Evolutionary conservation across 345 rosid genomes (phyloP), one percentile per base, ranked within the genome.

Genomic region (Eucalyptus leucophloia): DNA sequence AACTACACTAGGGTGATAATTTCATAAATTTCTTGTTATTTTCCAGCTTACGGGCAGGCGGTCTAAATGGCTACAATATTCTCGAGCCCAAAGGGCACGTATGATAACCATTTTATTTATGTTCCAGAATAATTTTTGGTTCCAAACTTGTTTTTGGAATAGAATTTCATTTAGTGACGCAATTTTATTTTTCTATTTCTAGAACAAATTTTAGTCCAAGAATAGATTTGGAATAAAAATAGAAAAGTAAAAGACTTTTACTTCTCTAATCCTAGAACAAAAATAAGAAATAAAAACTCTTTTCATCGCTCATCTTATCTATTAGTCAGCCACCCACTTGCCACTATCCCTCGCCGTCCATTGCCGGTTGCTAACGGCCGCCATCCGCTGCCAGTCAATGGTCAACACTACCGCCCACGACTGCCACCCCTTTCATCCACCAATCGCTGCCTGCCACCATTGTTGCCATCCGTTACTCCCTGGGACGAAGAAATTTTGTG

Each of bases 21-120:
- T 67, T 67, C 80, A 16, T 67, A 34, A 32, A 32, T 67, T 67
- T 67, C 80, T 67, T 32, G 42, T 34, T 67, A 67, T 32, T 67
- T 16, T 32, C 24, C 80, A 67, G 80, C 80, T 32, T 17, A 32
- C 42, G 3, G 12, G n/a, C n/a, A n/a, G n/a, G 23, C 4, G 87
- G 90, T 12, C 87, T 94, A 44, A 95, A 93, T 86, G 32, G 89
- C 15, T 95, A 95, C 42, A 87, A 91, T 92, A 93, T 94, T 45
- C 95, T 94, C 19, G 89, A 94, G 87, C 92, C 90, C 24, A 53
- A 53, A 53, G 56, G 24, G 2, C 1, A 53, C 4, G 0, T 53
- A 53, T 53, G 0, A 19, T 19, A 19, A 53, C 24, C 10, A 53
- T 53, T 19, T 7, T 53, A 53, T 53, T 19, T 53, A 0, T 53